Percentiles rank a stretch among this genome's conserved stretches.
Conservation (phyloP, 768 basidiomycete species). For the Sistotremastrum suecicum region DNA sequence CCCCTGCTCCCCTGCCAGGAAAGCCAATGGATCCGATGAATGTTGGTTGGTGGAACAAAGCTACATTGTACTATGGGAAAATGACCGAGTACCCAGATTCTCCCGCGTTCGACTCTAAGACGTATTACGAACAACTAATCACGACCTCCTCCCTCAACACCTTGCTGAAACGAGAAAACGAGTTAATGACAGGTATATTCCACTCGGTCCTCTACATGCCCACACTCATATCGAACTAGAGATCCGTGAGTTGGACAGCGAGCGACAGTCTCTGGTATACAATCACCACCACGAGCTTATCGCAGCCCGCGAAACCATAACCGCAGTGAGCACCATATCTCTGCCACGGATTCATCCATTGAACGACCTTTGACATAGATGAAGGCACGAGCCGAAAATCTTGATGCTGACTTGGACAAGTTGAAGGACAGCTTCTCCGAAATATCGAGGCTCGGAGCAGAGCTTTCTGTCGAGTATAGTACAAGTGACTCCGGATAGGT, state of each 20-base stretch:
- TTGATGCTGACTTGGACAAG: slow-evolving; percentile 73
- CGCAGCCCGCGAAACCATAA: slow-evolving; percentile 85
- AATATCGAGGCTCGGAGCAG: slow-evolving; percentile 63
- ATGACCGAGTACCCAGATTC: slow-evolving; percentile 39
- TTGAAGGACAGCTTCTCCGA: slow-evolving; percentile 74
- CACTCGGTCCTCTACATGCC: neutral
- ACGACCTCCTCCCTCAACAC: slow-evolving; percentile 62
- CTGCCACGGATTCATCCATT: neutral
- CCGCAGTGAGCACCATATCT: slow-evolving; percentile 37
- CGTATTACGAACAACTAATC: slow-evolving; percentile 77
- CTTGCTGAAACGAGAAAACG: slow-evolving; percentile 70
- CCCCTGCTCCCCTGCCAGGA: slow-evolving; percentile 45
- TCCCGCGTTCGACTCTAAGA: slow-evolving; percentile 64
- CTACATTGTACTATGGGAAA: neutral
- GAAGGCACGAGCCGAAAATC: slow-evolving; percentile 74
- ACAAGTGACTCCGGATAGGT: neutral
- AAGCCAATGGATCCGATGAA: slow-evolving; percentile 67
- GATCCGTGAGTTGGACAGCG: slow-evolving; percentile 76
- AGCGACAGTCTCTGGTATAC: slow-evolving; percentile 83
- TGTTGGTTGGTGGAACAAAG: slow-evolving; percentile 33
- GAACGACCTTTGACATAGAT: slow-evolving; percentile 35
- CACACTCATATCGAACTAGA: slow-evolving; percentile 30
- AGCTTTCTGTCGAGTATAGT: slow-evolving; percentile 30
- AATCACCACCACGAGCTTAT: slow-evolving; percentile 94
- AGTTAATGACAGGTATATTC: slow-evolving; percentile 51